phyloP scores from a whole-genome alignment of 345 rosid species.

The Mercurialis annua region DNA sequence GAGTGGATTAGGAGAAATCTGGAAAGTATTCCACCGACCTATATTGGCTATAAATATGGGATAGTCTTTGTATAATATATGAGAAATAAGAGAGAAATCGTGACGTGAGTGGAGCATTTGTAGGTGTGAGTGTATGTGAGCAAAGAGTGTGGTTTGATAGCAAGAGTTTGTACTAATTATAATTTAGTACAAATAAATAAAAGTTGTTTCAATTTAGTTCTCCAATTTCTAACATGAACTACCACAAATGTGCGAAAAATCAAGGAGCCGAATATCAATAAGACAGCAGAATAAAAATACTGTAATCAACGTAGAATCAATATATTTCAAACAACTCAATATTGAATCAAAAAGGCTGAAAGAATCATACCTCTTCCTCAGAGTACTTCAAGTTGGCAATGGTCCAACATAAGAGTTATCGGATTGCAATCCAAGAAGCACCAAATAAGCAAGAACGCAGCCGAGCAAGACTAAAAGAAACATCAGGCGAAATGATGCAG shows the following conservation, averaged over 20 bases:
- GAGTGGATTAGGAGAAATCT: too few species aligned
- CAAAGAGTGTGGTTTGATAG: too few species aligned
- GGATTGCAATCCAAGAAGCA: conserved; percentile 16
- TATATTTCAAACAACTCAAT: not conserved
- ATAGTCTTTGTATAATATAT: too few species aligned
- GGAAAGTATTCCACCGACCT: too few species aligned
- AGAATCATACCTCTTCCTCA: conserved; percentile 7
- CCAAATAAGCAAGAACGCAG: conserved; percentile 9
- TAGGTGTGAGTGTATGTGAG: too few species aligned
- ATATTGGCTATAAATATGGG: too few species aligned
- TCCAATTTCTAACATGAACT: too few species aligned
- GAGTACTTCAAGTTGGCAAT: conserved; percentile 28
- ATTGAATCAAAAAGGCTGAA: not conserved
- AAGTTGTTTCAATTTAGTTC: too few species aligned
- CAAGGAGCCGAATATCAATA: not conserved
- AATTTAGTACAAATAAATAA: too few species aligned
- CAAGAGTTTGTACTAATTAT: too few species aligned
- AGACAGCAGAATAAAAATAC: not conserved
- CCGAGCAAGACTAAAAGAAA: conserved; percentile 26
- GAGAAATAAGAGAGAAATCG: too few species aligned
- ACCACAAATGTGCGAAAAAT: not conserved
- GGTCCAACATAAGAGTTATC: conserved; percentile 19
- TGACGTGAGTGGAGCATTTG: too few species aligned
- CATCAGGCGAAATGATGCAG: conserved; percentile 9
- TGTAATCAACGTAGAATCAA: not conserved